Evolutionary conservation across 371 early-diverging fungal species (phyloP).

Genomic region (Rhizopus arrhizus): DNA sequence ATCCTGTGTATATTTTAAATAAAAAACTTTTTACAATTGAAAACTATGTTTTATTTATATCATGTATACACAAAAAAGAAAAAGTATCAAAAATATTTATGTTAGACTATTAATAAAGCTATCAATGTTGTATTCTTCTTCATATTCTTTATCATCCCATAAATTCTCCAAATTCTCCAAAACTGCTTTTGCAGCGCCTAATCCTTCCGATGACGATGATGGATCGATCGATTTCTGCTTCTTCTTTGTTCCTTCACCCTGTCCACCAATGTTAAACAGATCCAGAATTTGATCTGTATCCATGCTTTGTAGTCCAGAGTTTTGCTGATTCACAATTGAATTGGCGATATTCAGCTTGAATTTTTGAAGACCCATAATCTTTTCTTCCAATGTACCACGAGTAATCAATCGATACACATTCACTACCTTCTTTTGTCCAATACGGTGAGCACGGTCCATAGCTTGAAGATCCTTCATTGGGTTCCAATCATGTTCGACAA

Average conservation of each 20-base stretch:
- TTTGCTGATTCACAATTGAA: slow-evolving; percentile 97
- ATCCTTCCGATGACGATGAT: slow-evolving; percentile 19
- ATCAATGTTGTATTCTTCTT: slow-evolving; percentile 85
- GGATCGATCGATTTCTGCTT: slow-evolving; percentile 27
- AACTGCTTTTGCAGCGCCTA: slow-evolving; percentile 70
- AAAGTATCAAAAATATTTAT: slow-evolving; percentile 24
- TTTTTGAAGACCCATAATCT: slow-evolving; percentile 97
- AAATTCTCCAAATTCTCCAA: slow-evolving; percentile 84
- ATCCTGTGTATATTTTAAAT: neutral
- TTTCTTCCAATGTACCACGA: slow-evolving; percentile 92
- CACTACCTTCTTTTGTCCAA: slow-evolving; percentile 98
- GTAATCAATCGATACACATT: slow-evolving; percentile 94
- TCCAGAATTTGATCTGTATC: slow-evolving; percentile 94
- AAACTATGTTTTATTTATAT: neutral
- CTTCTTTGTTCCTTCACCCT: slow-evolving; percentile 41
- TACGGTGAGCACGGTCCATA: slow-evolving; percentile 97
- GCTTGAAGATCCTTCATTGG: slow-evolving; percentile 98
- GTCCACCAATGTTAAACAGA: slow-evolving; percentile 74
- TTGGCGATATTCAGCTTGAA: slow-evolving; percentile 99
- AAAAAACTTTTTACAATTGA: neutral
- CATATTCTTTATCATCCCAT: slow-evolving; percentile 96
- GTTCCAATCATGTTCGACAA: slow-evolving; percentile 99
- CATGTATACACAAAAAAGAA: neutral
- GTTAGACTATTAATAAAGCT: slow-evolving; percentile 77
- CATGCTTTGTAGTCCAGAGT: slow-evolving; percentile 90